Percentiles rank a stretch among this genome's conserved stretches.
These are phyloP conservation scores for Leishmania gerbilli DNA, from an alignment of 208 protist species.

Conservation along the genomic window DNA sequence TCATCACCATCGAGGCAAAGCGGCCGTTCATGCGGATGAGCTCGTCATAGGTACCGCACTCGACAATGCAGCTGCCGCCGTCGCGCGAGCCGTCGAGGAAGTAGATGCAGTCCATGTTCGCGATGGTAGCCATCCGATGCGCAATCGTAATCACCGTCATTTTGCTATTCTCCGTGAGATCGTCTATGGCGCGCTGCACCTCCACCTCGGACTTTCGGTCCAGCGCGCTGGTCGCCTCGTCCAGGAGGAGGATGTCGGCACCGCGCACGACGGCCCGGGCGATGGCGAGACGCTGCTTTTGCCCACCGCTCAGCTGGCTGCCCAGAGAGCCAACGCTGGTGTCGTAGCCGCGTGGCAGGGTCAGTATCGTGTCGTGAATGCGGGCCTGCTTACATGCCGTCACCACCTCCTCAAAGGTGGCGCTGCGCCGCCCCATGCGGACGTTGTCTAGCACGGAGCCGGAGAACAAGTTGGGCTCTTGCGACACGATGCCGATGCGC, in stretches of 20 bases:
- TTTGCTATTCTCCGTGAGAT: slow-evolving; percentile 55
- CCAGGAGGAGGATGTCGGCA: slow-evolving; percentile 83
- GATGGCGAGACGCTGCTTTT: slow-evolving; percentile 93
- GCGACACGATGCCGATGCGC: slow-evolving; percentile 84
- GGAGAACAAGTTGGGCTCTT: slow-evolving; percentile 82
- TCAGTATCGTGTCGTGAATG: slow-evolving; percentile 87
- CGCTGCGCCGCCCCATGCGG: slow-evolving; percentile 56
- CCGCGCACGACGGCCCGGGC: slow-evolving; percentile 78
- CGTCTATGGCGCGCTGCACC: slow-evolving; percentile 77
- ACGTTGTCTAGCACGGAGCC: slow-evolving; percentile 77
- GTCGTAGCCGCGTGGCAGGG: slow-evolving; percentile 83
- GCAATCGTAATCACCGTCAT: slow-evolving; percentile 90
- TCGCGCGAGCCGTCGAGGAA: slow-evolving; percentile 56
- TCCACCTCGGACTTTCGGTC: slow-evolving; percentile 89
- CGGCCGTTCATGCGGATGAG: slow-evolving; percentile 56
- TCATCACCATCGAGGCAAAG: slow-evolving; percentile 75
- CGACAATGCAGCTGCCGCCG: slow-evolving; percentile 53
- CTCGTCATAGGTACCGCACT: slow-evolving; percentile 70
- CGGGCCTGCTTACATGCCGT: slow-evolving; percentile 65
- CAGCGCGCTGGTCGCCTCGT: slow-evolving; percentile 92
- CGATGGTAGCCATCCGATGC: slow-evolving; percentile 89
- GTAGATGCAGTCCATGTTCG: slow-evolving; percentile 87
- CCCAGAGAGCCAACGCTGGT: slow-evolving; percentile 83
- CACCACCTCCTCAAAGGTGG: slow-evolving; percentile 76
- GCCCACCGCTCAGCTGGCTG: slow-evolving; percentile 81